A percentile compares a stretch with the other conserved stretches of the same genome.
phyloP scores from a whole-genome alignment of 345 rosid species.

The Erodium maritimum region DNA sequence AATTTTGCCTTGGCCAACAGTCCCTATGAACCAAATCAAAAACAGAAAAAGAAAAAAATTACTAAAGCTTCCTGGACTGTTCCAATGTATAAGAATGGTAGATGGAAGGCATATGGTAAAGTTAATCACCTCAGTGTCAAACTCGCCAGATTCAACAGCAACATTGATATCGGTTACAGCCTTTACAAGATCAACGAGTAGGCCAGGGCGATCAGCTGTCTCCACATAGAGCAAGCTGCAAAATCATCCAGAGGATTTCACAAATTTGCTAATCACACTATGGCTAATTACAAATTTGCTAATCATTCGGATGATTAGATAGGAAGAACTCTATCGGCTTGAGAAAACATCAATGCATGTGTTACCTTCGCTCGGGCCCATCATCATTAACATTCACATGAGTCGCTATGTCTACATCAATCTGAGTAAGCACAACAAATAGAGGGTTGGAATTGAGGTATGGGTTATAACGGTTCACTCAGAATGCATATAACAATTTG shows the following conservation, averaged over 20 bases:
- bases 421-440: conserved; percentile 28
- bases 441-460: no score
- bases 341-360: conserved; percentile 3
- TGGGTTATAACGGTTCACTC: conserved; percentile 89
- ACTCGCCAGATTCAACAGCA: conserved; percentile 89
- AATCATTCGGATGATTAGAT: no score
- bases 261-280: no score
- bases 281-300: no score
- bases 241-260: no score
- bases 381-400: conserved; percentile 53
- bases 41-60: conserved; percentile 3
- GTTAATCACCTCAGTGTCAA: conserved; percentile 73
- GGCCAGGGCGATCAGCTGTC: conserved; percentile 92
- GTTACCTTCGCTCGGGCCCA: conserved; percentile 74
- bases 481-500: conserved; percentile 80
- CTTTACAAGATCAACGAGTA: conserved; percentile 83
- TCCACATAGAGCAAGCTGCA: conserved; percentile 81
- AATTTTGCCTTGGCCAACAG: conserved; percentile 92
- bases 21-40: conserved; percentile 39
- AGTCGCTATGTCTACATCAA: conserved; percentile 95
- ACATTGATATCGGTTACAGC: conserved; percentile 62
- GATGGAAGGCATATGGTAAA: neutral
- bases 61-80: no score
- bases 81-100: no score
- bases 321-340: neutral